Base-by-base conservation (phyloP, 768 basidiomycete genomes). In the Ramaria sp. region DNA sequence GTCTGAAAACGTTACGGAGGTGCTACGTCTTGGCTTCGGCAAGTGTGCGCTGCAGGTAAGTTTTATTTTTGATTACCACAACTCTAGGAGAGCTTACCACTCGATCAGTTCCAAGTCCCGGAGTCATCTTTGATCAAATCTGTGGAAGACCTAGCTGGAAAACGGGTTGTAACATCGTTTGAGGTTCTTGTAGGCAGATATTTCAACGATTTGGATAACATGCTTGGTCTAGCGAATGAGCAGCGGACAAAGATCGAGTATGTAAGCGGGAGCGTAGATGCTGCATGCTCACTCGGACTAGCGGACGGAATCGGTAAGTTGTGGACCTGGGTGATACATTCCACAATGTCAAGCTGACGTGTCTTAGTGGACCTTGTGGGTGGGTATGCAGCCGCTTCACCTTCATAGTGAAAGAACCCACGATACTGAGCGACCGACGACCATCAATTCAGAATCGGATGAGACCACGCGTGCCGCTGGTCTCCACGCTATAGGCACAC, bases 391-490 rank as follows among this genome's bases (percentile, higher is more conserved):
- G 9, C 27, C 45, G 10, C 22, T n/a, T n/a, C n/a, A n/a, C n/a
- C n/a, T n/a, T n/a, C n/a, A n/a, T n/a, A n/a, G n/a, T n/a, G n/a
- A n/a, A n/a, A n/a, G n/a, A n/a, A n/a, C n/a, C n/a, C n/a, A n/a
- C n/a, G n/a, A n/a, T n/a, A n/a, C n/a, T n/a, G n/a, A n/a, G n/a
- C n/a, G n/a, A n/a, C n/a, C n/a, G n/a, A n/a, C n/a, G n/a, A n/a
- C 13, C 58, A 19, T 43, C 22, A 30, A 49, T 49, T 41, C 67
- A 94, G 95, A 98, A 72, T 99, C 95, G 17, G 96, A 96, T 45
- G 96, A 99, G 65, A 99, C 96, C 7, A 99, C 98, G 96, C 90
- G 95, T 33, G 96, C 95, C 24, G 94, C 94, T 0, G 96, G 95
- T 38, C 76, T 98, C 54, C 89, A 89, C 68, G 83, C 95, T 42